A percentile compares a stretch with the other conserved stretches of the same genome.
These are phyloP conservation scores for Thielaviopsis populi DNA, from an alignment of 2,329 filamentous ascomycete genomes.

Conservation along the genomic window DNA sequence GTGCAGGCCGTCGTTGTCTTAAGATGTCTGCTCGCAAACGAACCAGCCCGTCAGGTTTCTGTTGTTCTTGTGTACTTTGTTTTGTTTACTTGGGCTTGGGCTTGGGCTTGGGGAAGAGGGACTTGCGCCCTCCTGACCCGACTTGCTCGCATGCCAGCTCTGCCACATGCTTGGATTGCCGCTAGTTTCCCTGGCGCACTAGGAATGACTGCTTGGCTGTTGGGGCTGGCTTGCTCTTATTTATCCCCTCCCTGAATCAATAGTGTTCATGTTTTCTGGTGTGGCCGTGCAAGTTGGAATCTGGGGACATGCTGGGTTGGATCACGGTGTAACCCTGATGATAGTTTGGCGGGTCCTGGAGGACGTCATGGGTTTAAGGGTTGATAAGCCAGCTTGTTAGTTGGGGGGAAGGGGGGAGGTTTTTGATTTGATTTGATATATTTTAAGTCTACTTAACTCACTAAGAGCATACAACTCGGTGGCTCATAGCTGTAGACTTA, in stretches of 20 bases:
- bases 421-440: too few species aligned
- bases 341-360: background rate
- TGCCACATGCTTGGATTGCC: background rate
- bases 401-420: too few species aligned
- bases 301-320: background rate
- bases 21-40: too few species aligned
- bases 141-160: background rate
- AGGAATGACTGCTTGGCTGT: background rate
- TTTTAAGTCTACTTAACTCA: too few species aligned
- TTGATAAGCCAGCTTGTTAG: too few species aligned
- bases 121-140: background rate
- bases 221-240: background rate
- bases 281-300: background rate
- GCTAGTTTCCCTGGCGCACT: background rate
- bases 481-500: too few species aligned
- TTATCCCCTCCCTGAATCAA: background rate
- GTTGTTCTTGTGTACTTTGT: too few species aligned
- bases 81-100: too few species aligned
- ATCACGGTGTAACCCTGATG: background rate
- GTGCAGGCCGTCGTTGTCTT: too few species aligned
- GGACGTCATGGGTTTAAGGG: too few species aligned
- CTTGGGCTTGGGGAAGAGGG: background rate
- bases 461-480: too few species aligned
- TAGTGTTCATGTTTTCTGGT: background rate
- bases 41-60: too few species aligned